A percentile compares a stretch with the other conserved stretches of the same genome.
Evolutionary conservation across 805 yeast genomes (phyloP).

Genomic region (Blastobotrys terrestris): DNA sequence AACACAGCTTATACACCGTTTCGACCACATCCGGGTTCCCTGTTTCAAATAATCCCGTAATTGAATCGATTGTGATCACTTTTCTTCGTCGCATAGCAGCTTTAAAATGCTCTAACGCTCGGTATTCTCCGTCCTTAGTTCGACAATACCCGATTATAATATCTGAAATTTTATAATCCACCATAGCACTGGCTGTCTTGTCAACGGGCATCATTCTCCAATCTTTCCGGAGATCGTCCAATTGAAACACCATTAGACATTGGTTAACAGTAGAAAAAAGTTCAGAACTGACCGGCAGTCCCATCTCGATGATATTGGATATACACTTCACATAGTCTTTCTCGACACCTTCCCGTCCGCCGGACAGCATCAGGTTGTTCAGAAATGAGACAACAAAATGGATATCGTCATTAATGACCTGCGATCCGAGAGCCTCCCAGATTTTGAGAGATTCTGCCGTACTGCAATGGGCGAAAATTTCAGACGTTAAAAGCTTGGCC

Average conservation of each 20-base stretch:
- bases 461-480: neutral
- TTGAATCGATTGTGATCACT: constrained; percentile 17
- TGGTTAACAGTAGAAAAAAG: neutral
- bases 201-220: neutral
- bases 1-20: constrained; percentile 11
- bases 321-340: neutral
- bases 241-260: neutral
- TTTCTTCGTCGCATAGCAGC: constrained; percentile 11
- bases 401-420: neutral
- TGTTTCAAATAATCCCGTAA: constrained; percentile 17
- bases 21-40: constrained; percentile 7
- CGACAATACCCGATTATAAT: constrained; percentile 18
- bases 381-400: neutral
- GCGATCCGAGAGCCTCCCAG: neutral
- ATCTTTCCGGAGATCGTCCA: neutral
- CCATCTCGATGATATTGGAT: neutral
- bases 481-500: neutral
- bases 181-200: neutral
- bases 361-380: neutral
- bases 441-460: neutral
- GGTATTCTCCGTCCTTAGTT: constrained; percentile 9
- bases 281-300: neutral
- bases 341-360: neutral
- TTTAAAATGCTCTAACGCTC: constrained; percentile 14
- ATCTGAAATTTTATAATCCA: constrained; percentile 11